Evolutionary conservation across 257 asterid genomes (phyloP).

Genomic region (Echium plantagineum): DNA sequence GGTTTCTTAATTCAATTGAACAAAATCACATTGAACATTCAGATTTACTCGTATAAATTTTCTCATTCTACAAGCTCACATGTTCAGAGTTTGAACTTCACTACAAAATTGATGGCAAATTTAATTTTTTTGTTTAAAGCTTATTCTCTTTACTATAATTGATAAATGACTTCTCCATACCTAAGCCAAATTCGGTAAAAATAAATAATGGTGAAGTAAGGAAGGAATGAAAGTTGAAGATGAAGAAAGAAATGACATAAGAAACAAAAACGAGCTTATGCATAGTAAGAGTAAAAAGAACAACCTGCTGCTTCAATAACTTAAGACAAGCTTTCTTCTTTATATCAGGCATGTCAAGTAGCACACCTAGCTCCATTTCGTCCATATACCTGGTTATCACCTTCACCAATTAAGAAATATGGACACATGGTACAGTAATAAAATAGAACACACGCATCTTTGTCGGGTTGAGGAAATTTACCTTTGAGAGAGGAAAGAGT

Average conservation of each 20-base stretch:
- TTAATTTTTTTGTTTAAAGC: background rate
- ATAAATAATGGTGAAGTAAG: background rate
- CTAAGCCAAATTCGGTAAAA: background rate
- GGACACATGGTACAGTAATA: background rate
- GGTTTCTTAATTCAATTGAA: no score
- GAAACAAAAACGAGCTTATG: background rate
- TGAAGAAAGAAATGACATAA: background rate
- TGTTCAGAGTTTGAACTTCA: no score
- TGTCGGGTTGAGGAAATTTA: conserved; percentile 8
- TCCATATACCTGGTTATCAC: conserved; percentile 47
- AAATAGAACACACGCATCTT: background rate
- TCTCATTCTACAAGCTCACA: no score
- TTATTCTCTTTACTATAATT: background rate
- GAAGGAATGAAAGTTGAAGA: background rate
- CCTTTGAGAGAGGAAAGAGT: conserved; percentile 68
- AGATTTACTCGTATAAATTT: no score
- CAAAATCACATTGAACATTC: no score
- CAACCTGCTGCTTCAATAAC: conserved; percentile 68
- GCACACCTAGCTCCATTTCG: conserved; percentile 60
- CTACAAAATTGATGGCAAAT: background rate
- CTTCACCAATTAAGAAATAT: background rate
- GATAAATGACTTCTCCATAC: background rate
- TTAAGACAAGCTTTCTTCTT: conserved; percentile 53
- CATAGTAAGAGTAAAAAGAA: background rate
- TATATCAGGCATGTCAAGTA: conserved; percentile 69